Evolutionary conservation across 1,284 basidiomycete species (phyloP).

Genomic region (Cutaneotrichosporon arboriforme): DNA sequence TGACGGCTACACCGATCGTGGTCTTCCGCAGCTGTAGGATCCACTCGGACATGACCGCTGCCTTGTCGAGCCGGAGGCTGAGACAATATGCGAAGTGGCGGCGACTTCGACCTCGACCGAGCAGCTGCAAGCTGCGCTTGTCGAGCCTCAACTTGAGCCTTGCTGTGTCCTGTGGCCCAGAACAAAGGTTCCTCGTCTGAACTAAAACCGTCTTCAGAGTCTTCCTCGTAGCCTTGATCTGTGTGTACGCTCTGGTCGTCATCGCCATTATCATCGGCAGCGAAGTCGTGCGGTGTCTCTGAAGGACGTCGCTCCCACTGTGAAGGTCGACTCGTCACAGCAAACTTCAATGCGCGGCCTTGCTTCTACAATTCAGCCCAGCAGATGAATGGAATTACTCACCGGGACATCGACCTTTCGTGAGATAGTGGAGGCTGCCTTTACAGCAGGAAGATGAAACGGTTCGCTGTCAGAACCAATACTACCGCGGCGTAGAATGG

Average conservation of each 20-base stretch:
- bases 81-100: constrained; percentile 18
- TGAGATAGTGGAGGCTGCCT: not conserved
- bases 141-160: constrained; percentile 4
- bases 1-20: constrained; percentile 31
- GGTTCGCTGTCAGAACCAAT: constrained; percentile 22
- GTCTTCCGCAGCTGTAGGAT: constrained; percentile 14
- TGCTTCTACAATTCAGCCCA: not conserved
- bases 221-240: constrained; percentile 34
- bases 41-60: constrained; percentile 35
- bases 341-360: constrained; percentile 27
- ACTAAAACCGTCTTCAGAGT: constrained; percentile 34
- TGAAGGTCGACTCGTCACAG: constrained; percentile 17
- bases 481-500: constrained; percentile 31
- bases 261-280: not conserved
- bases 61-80: constrained; percentile 31
- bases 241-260: not conserved
- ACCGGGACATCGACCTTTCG: constrained; percentile 2
- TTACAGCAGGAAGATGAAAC: constrained; percentile 13
- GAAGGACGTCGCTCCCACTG: not conserved
- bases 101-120: constrained; percentile 10
- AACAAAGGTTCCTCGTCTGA: constrained; percentile 24
- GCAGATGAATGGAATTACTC: not conserved
- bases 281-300: not conserved
- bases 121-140: not conserved
- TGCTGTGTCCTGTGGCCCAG: not conserved